Conservation (phyloP, 371 early-diverging fungal genomes). For the Gilbertella persicaria region DNA sequence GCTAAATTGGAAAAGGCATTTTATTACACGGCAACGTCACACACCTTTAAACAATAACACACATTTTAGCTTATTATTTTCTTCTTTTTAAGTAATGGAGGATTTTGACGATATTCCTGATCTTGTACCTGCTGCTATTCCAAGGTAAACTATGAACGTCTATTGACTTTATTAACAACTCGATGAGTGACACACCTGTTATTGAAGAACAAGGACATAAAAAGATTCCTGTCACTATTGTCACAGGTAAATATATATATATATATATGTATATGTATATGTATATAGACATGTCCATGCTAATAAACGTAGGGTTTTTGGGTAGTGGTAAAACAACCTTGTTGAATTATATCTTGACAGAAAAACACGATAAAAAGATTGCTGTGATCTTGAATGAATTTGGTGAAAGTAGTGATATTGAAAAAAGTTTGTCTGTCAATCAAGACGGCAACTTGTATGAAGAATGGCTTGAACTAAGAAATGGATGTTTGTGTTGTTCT, state of each 20-base stretch:
- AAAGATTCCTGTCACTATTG: slow-evolving; percentile 77
- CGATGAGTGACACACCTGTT: background rate
- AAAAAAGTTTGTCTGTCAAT: slow-evolving; percentile 85
- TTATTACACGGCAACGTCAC: no score
- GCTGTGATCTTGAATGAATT: slow-evolving; percentile 94
- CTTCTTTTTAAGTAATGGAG: slow-evolving; percentile 12
- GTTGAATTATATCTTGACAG: slow-evolving; percentile 86
- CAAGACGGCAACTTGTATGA: slow-evolving; percentile 83
- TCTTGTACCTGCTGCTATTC: slow-evolving; percentile 37
- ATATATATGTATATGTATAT: background rate
- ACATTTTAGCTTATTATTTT: background rate
- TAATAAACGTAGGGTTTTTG: slow-evolving; percentile 62
- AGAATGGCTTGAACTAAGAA: slow-evolving; percentile 96
- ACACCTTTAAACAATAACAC: no score
- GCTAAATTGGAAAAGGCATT: no score
- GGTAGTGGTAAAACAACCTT: slow-evolving; percentile 97
- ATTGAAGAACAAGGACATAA: slow-evolving; percentile 7
- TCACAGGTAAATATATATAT: slow-evolving; percentile 54
- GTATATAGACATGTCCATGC: background rate
- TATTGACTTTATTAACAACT: background rate
- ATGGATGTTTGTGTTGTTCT: slow-evolving; percentile 97
- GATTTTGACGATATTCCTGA: slow-evolving; percentile 61
- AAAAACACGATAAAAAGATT: slow-evolving; percentile 89
- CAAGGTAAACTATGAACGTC: slow-evolving; percentile 13
- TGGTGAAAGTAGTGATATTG: slow-evolving; percentile 91